Evolutionary conservation across 2,329 filamentous ascomycete species (phyloP), one percentile per base, ranked within the genome.

Genomic region (Epichloe typhina): DNA sequence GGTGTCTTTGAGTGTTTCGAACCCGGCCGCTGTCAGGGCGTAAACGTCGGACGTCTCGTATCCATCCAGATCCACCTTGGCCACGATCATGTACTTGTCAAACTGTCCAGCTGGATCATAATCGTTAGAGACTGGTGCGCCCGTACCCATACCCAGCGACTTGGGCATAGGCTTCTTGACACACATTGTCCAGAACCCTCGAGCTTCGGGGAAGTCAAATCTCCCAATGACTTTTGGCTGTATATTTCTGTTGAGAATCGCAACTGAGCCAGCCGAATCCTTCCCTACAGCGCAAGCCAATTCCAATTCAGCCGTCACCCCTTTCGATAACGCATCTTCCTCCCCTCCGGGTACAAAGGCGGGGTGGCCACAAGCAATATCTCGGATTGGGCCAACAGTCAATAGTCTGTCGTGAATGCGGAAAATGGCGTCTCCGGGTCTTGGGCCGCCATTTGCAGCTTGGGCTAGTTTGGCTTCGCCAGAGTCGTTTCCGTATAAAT

Each of bases 51-150:
- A 91, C 42, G 81, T 83, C 65, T 91, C 87, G 52, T 80, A 83
- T 1, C 82, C 84, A 52, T 83, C 79, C 19, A 79, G 67, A 46
- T 80, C 76, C 8, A 80, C 73, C 66, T 88, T 88, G 46, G 86
- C 86, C 23, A 91, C 80, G 57, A 96, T 87, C 72, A 95, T 81
- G 60, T 87, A 91, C 62, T 82, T 82, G 63, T 91, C 84, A 57
- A 84, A 83, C 56, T 84, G 79, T 3, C 76, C 75, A 41, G 81
- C 75, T 1, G 71, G 66, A 43, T 77, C 76, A 54, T 76, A 80
- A 53, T 82, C 79, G n/a, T 67, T 70, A 2, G 69, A 70, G 2
- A 77, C 69, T 2, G 75, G 69, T 2, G 76, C 66, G 12, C 71
- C 71, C 8, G 71, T 65, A 4, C 74, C 74, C 13, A 82, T 61